Conservation (phyloP, 108 stramenopile genomes). For the Fistulifera pelliculosa region DNA sequence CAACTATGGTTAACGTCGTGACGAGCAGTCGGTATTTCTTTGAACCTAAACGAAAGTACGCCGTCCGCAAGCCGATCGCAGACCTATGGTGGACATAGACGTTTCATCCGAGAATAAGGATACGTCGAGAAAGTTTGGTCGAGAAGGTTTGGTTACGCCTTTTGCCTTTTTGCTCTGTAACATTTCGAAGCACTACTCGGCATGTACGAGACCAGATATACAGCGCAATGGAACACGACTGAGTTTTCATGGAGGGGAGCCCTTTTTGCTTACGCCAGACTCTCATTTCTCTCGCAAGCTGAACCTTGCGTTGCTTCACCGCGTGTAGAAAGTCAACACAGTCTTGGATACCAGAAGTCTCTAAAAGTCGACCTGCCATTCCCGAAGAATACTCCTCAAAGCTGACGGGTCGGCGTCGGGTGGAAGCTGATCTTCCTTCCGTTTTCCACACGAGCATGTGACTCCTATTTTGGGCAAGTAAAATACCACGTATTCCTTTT, state of each 20-base stretch:
- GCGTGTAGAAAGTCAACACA: constrained; percentile 28
- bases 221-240: constrained; percentile 46
- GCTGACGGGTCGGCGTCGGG: constrained; percentile 12
- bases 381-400: constrained; percentile 35
- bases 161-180: constrained; percentile 27
- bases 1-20: neutral
- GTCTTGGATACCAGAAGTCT: constrained; percentile 16
- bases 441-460: constrained; percentile 40
- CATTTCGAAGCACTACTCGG: constrained; percentile 26
- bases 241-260: constrained; percentile 23
- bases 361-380: constrained; percentile 57
- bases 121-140: constrained; percentile 18
- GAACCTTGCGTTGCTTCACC: constrained; percentile 15
- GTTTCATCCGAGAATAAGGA: neutral
- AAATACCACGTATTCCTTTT: constrained; percentile 43
- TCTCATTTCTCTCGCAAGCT: constrained; percentile 31
- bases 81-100: constrained; percentile 6
- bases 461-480: constrained; percentile 53
- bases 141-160: constrained; percentile 1
- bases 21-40: no score
- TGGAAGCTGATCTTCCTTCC: neutral
- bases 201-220: constrained; percentile 50
- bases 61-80: neutral
- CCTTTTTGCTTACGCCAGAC: constrained; percentile 30
- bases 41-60: no score